phyloP scores from a whole-genome alignment of 495 filamentous ascomycete species.

The Tuber brumale region DNA sequence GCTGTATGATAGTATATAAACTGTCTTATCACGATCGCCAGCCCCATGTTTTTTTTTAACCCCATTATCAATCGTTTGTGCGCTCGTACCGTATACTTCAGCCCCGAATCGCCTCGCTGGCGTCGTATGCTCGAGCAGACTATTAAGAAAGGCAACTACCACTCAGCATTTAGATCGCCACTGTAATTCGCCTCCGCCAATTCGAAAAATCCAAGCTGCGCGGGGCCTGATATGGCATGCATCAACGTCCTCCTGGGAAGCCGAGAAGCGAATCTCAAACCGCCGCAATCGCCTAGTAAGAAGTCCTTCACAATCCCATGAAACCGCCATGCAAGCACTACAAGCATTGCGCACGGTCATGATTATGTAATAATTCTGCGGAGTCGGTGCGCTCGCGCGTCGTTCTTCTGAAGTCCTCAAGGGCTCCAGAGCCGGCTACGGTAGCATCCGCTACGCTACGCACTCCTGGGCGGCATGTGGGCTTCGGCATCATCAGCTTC shows the following conservation, averaged over 20 bases:
- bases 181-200: constrained; percentile 57
- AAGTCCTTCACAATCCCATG: constrained; percentile 65
- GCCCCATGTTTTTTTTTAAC: constrained; percentile 65
- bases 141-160: constrained; percentile 58
- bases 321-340: constrained; percentile 67
- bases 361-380: constrained; percentile 60
- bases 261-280: constrained; percentile 52
- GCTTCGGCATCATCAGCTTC: constrained; percentile 60
- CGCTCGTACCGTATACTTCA: no score
- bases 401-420: constrained; percentile 55
- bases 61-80: constrained; percentile 61
- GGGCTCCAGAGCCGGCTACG: constrained; percentile 44
- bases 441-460: no score
- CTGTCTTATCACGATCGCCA: constrained; percentile 77
- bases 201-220: constrained; percentile 68
- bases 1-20: constrained; percentile 52
- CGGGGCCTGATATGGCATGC: constrained; percentile 70
- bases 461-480: constrained; percentile 53
- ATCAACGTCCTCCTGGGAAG: constrained; percentile 62
- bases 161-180: constrained; percentile 58
- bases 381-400: constrained; percentile 58
- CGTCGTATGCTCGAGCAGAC: no score
- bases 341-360: constrained; percentile 67
- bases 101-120: no score
- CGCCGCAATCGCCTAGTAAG: constrained; percentile 58